Evolutionary conservation across 192 early-diverging fungal species (phyloP), one percentile per base, ranked within the genome.

Genomic region (Coemansia reversa): DNA sequence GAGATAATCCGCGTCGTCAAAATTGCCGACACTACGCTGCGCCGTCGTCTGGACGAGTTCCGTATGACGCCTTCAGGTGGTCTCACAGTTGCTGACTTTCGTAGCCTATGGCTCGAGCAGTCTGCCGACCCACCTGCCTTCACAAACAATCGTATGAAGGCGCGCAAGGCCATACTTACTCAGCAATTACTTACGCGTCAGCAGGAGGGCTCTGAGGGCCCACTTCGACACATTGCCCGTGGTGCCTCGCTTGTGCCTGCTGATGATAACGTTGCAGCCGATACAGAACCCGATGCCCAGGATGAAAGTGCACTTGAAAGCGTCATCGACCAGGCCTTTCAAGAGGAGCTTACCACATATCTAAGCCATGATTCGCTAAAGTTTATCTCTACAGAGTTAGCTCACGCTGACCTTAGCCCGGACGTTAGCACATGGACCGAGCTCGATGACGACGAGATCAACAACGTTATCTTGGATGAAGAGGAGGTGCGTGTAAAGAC

Each of bases 1-100:
- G 96, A 98, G 72, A 91, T 98, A 50, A 91, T 94, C 54, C 73
- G 84, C 48, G 88, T 95, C 0, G 94, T 95, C 58, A 97, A 95
- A 63, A 92, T 96, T 51, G 93, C 89, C 48, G 92, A 94, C 54
- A 79, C 84, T 0, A 98, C 96, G 2, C 78, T 98, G 25, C 76
- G 85, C 51, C 90, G 89, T 61, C 75, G 95, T 49, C 73, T 96
- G 47, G 81, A 86, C 8, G 96, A 98, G 67, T 94, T 98, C 50
- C 81, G 85, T 32, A 49, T 78, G 5, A 96, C 94, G 4, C 91
- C 91, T 20, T 92, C 91, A 1, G 86, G 87, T 3, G 65, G 87
- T 30, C 77, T 98, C 11, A 82, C 88, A 2, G 90, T 94, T 1
- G 67, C 83, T 7, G 90, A 96, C 60, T 98, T 98, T 70, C 83